Evolutionary conservation across 129 eudicot species (phyloP).

Genomic region (Lactuca sativa): DNA sequence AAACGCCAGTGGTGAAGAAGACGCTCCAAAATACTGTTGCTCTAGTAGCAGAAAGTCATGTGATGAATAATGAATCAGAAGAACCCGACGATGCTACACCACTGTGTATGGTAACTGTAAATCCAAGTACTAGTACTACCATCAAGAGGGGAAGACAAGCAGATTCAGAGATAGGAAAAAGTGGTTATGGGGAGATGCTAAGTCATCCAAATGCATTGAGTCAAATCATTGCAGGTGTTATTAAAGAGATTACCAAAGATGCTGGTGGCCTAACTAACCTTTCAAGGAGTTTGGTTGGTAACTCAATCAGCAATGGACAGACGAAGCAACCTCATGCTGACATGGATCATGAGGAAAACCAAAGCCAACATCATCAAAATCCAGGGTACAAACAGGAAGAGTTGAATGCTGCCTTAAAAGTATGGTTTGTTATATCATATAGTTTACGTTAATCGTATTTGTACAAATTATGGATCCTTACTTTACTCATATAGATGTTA

Average conservation of each 20-base stretch:
- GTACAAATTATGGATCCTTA: too few relatives aligned
- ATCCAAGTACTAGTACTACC: constrained; percentile 40
- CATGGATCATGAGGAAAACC: constrained; percentile 36
- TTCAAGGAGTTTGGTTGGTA: constrained; percentile 50
- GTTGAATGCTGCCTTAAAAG: constrained; percentile 58
- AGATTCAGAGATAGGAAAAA: constrained; percentile 37
- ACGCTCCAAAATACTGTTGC: constrained; percentile 22
- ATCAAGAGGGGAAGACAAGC: constrained; percentile 31
- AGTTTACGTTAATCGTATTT: not conserved
- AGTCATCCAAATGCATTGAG: constrained; percentile 44
- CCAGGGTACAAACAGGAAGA: constrained; percentile 51
- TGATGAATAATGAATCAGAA: not conserved
- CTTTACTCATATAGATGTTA: not conserved
- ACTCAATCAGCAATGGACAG: constrained; percentile 38
- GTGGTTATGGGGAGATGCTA: constrained; percentile 35
- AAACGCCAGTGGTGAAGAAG: constrained; percentile 21
- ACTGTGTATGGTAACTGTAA: constrained; percentile 24
- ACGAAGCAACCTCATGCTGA: constrained; percentile 31
- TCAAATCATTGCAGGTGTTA: constrained; percentile 36
- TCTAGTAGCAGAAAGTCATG: not conserved
- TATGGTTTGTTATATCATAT: constrained; percentile 21
- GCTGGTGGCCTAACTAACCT: constrained; percentile 43
- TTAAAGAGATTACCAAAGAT: constrained; percentile 40
- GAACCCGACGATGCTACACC: constrained; percentile 10
- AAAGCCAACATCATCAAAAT: constrained; percentile 25